phyloP scores from a whole-genome alignment of 371 early-diverging fungal species.

The Ecytonucleospora hepatopenaei region DNA sequence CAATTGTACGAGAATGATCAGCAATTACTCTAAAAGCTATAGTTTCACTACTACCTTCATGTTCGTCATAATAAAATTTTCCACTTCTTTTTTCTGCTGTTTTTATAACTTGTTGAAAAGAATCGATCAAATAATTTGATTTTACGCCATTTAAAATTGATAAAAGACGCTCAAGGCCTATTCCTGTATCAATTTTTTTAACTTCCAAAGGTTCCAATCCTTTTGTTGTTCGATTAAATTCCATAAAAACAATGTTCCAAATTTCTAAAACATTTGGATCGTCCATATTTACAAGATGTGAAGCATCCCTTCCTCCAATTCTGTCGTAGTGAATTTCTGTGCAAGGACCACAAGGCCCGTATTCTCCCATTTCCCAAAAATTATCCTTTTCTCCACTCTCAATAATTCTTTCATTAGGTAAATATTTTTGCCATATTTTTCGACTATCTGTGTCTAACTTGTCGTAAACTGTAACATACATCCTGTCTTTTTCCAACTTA shows the following conservation, averaged over 20 bases:
- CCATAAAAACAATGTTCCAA: conserved; percentile 99
- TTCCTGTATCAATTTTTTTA: conserved; percentile 96
- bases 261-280: conserved; percentile 97
- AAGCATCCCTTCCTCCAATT: conserved; percentile 78
- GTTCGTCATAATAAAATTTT: conserved; percentile 63
- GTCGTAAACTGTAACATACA: conserved; percentile 94
- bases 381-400: conserved; percentile 85
- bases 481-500: conserved; percentile 68
- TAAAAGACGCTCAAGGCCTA: conserved; percentile 91
- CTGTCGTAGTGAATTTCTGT: conserved; percentile 97
- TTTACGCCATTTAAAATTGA: conserved; percentile 82
- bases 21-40: conserved; percentile 96
- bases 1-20: conserved; percentile 91
- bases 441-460: conserved; percentile 87
- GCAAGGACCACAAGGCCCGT: conserved; percentile 99
- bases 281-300: conserved; percentile 83
- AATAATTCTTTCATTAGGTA: conserved; percentile 69
- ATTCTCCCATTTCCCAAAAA: conserved; percentile 99
- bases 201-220: conserved; percentile 76
- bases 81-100: conserved; percentile 65
- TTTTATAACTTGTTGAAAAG: conserved; percentile 59
- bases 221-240: conserved; percentile 90
- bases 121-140: conserved; percentile 87
- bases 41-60: conserved; percentile 67
- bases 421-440: conserved; percentile 74